Evolutionary conservation across 2,329 filamentous ascomycete species (phyloP), one percentile per base, ranked within the genome.

Genomic region (Fusarium tuaranense): DNA sequence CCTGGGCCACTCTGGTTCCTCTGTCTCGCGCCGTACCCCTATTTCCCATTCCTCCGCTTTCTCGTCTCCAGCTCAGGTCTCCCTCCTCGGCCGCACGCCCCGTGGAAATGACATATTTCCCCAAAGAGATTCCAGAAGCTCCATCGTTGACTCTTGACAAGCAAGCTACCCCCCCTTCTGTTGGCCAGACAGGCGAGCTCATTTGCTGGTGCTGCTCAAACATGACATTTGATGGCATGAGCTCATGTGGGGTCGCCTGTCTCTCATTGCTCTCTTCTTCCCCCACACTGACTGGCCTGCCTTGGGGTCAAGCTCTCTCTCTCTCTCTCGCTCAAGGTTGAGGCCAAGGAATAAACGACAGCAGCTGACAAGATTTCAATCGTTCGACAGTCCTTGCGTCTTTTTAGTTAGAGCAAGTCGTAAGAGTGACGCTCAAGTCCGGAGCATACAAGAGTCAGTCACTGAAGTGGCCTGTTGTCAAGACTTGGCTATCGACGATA

Each of bases 231-330:
- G 27, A 70, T 72, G 36, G 62, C 65, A 69, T 72, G 68, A 72
- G 72, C 72, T 73, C 69, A 64, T 75, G 69, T 74, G 72, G 72
- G 65, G 69, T 66, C 69, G 34, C 48, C 63, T 73, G 18, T 61
- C 57, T 70, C 69, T 70, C 53, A 62, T 70, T 51, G 25, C 57
- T 67, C 57, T 65, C 68, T 59, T 20, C 27, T 32, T 30, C 48
- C 69, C 65, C 72, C 72, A 75, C 69, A 73, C 48, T 67, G 32
- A 64, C 62, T 46, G 59, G 60, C 71, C 25, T 62, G 27, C 34
- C 59, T 48, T 59, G 51, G 55, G 60, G 55, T 55, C 44, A 48
- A 76, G 63, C 64, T 68, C 64, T 46, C 20, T 44, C 64, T 44
- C 18, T 41, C 39, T 62, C 27, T 27, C 46, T 53, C 48, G 66